Evolutionary conservation across 1,139 yeast species (phyloP).

Genomic region (Entelexis sorbosivorans): DNA sequence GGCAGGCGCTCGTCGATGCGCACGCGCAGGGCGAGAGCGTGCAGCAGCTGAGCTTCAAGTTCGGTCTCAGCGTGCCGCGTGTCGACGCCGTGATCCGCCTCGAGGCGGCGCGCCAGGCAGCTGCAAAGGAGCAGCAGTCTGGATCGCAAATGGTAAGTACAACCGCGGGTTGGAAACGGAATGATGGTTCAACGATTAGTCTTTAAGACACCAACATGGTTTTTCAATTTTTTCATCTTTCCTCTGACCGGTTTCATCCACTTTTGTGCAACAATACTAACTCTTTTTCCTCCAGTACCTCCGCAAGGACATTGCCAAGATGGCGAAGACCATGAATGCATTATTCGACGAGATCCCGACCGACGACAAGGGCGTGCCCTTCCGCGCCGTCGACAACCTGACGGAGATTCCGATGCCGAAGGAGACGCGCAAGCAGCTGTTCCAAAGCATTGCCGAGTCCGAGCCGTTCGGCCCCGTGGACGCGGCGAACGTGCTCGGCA

Average conservation of each 20-base stretch:
- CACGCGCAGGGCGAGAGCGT: slow-evolving; percentile 45
- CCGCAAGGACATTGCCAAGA: slow-evolving; percentile 41
- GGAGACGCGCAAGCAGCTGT: slow-evolving; percentile 71
- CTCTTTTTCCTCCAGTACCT: slow-evolving; percentile 18
- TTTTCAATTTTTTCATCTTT: slow-evolving; percentile 14
- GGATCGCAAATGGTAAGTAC: slow-evolving; percentile 43
- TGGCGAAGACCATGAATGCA: slow-evolving; percentile 53
- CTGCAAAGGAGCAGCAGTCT: slow-evolving; percentile 35
- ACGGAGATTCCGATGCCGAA: slow-evolving; percentile 93
- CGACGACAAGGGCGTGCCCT: slow-evolving; percentile 28
- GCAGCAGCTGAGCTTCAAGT: slow-evolving; percentile 68
- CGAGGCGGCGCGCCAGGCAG: slow-evolving; percentile 44
- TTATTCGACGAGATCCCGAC: slow-evolving; percentile 64
- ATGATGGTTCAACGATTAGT: slow-evolving; percentile 63
- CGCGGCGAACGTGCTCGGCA: slow-evolving; percentile 74
- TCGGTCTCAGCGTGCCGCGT: slow-evolving; percentile 72
- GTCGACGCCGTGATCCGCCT: slow-evolving; percentile 74
- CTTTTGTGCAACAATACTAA: slow-evolving; percentile 16
- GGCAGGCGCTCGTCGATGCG: slow-evolving; percentile 48
- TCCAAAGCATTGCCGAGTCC: slow-evolving; percentile 81
- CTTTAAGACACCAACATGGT: slow-evolving; percentile 49
- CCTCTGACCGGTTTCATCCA: slow-evolving; percentile 18
- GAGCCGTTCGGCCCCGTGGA: slow-evolving; percentile 97
- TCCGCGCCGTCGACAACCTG: slow-evolving; percentile 29
- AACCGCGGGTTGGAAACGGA: background rate